phyloP scores from a whole-genome alignment of 2,329 filamentous ascomycete genomes.

The Monosporascus sp. region DNA sequence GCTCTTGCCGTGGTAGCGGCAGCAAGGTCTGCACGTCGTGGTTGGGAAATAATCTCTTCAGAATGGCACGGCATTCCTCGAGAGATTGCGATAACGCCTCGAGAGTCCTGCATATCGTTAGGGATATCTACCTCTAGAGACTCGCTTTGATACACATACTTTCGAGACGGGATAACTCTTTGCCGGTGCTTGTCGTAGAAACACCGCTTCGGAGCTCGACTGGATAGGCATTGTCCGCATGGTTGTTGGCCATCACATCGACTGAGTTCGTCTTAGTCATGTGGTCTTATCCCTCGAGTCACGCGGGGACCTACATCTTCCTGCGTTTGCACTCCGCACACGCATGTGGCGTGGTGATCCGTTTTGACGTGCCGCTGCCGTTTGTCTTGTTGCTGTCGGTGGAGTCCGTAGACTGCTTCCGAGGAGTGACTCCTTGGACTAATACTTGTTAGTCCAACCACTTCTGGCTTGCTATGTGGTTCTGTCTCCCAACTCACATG shows the following conservation, averaged over 20 bases:
- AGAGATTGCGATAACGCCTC: conserved; percentile 59
- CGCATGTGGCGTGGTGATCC: conserved; percentile 32
- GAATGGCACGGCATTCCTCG: conserved; percentile 59
- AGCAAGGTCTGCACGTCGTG: conserved; percentile 47
- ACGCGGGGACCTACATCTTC: conserved; percentile 54
- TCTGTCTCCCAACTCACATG: conserved; percentile 25
- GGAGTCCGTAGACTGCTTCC: conserved; percentile 41
- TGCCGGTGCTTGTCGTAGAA: conserved; percentile 78
- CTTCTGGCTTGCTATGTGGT: neutral
- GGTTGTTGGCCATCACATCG: conserved; percentile 78
- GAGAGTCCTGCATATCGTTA: conserved; percentile 37
- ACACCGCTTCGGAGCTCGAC: conserved; percentile 72
- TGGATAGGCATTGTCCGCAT: conserved; percentile 77
- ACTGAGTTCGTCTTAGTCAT: conserved; percentile 28
- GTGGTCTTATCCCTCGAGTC: conserved; percentile 1
- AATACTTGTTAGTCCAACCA: conserved; percentile 7
- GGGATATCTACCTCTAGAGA: conserved; percentile 1
- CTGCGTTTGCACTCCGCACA: conserved; percentile 60
- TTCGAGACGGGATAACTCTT: conserved; percentile 70
- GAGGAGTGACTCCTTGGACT: conserved; percentile 47
- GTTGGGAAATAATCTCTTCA: conserved; percentile 58
- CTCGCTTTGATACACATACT: conserved; percentile 43
- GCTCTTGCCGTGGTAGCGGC: conserved; percentile 52
- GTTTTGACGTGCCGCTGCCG: conserved; percentile 25
- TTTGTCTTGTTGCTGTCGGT: conserved; percentile 26